phyloP scores from a whole-genome alignment of 352 stramenopile genomes.

The Pythium graminicola region DNA sequence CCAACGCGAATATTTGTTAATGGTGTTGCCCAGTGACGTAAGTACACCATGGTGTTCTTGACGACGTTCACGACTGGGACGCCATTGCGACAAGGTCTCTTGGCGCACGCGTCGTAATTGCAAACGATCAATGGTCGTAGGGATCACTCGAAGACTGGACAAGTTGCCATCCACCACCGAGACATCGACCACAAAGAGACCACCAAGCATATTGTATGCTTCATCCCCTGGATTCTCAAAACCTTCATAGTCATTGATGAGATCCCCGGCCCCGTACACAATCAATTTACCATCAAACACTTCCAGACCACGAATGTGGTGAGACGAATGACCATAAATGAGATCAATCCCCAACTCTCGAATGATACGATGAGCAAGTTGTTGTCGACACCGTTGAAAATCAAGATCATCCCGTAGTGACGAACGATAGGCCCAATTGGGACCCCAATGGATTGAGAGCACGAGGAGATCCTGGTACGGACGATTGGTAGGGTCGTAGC shows the following conservation, averaged over 20 bases:
- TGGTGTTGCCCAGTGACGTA: slow-evolving; percentile 14
- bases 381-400: slow-evolving; percentile 18
- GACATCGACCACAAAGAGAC: slow-evolving; percentile 31
- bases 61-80: slow-evolving; percentile 8
- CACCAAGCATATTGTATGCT: slow-evolving; percentile 33
- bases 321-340: slow-evolving; percentile 41
- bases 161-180: slow-evolving; percentile 15
- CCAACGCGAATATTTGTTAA: slow-evolving; percentile 16
- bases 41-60: slow-evolving; percentile 5
- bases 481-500: slow-evolving; percentile 5
- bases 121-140: slow-evolving; percentile 33
- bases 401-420: slow-evolving; percentile 13
- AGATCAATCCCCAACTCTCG: slow-evolving; percentile 34
- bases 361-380: slow-evolving; percentile 31
- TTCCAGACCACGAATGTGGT: slow-evolving; percentile 41
- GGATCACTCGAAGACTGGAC: slow-evolving; percentile 25
- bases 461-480: slow-evolving; percentile 25
- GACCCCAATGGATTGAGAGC: slow-evolving; percentile 36
- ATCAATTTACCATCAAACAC: slow-evolving; percentile 39
- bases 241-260: slow-evolving; percentile 49
- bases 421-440: slow-evolving; percentile 31
- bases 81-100: slow-evolving; percentile 12
- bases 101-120: slow-evolving; percentile 23
- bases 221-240: slow-evolving; percentile 31
- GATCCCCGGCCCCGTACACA: slow-evolving; percentile 37